Percentiles rank a stretch among this genome's conserved stretches.
These are phyloP conservation scores for Circinella minor DNA, from an alignment of 371 early-diverging fungal genomes.

Conservation along the genomic window DNA sequence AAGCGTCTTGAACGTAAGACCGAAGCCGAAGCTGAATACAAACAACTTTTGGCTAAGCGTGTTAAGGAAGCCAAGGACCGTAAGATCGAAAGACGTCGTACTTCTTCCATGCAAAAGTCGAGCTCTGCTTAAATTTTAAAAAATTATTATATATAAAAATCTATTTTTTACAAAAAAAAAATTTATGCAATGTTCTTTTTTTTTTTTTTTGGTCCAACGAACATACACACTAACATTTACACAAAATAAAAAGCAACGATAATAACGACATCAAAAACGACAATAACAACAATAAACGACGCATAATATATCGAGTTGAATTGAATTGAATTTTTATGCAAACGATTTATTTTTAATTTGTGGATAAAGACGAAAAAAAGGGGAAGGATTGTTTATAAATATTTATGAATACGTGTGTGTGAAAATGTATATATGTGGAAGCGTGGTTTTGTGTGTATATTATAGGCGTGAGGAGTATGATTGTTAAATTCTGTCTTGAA, in stretches of 20 bases:
- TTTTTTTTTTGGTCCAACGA: too few species aligned
- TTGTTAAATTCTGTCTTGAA: background rate
- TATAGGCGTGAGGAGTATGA: background rate
- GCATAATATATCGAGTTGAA: too few species aligned
- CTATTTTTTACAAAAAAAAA: too few species aligned
- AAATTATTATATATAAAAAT: too few species aligned
- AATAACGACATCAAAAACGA: background rate
- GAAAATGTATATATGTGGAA: background rate
- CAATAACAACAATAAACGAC: background rate
- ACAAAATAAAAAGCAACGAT: background rate
- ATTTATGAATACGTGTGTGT: background rate
- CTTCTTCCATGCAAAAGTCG: slow-evolving; percentile 69
- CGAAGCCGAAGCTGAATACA: slow-evolving; percentile 93
- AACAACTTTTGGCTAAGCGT: slow-evolving; percentile 90
- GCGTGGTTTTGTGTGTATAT: background rate
- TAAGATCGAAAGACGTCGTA: slow-evolving; percentile 73
- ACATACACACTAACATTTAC: too few species aligned
- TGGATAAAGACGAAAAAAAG: background rate
- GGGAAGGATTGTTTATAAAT: background rate
- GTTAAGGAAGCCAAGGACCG: slow-evolving; percentile 87
- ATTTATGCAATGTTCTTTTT: too few species aligned
- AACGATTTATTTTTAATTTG: background rate
- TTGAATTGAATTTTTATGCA: background rate
- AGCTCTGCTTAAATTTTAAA: slow-evolving; percentile 41
- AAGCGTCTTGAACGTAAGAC: slow-evolving; percentile 77